phyloP scores from a whole-genome alignment of 768 basidiomycete species.

The Boletales sp. region DNA sequence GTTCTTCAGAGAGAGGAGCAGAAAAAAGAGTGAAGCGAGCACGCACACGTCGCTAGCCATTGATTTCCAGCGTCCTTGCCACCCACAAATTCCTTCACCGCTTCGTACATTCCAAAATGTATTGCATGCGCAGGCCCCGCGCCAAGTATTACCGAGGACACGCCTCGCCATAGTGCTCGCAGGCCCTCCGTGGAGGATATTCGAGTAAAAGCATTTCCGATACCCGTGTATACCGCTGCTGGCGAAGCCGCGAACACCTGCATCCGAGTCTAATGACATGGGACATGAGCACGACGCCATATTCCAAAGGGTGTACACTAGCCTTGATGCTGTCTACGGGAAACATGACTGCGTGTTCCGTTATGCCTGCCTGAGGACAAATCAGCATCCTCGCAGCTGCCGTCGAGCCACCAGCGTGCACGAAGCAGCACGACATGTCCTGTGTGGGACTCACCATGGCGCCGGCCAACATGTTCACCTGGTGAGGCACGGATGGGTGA shows the following conservation, averaged over 20 bases:
- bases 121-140: slow-evolving; percentile 98
- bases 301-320: slow-evolving; percentile 24
- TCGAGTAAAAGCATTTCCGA: slow-evolving; percentile 86
- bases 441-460: slow-evolving; percentile 66
- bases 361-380: slow-evolving; percentile 84
- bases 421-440: not conserved
- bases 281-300: slow-evolving; percentile 1
- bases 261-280: slow-evolving; percentile 82
- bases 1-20: not conserved
- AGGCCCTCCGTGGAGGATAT: slow-evolving; percentile 95
- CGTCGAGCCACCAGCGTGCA: not conserved
- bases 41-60: slow-evolving; percentile 85
- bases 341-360: slow-evolving; percentile 98
- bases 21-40: not conserved
- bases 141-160: slow-evolving; percentile 91
- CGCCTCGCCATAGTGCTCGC: slow-evolving; percentile 90
- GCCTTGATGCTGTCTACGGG: slow-evolving; percentile 99
- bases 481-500: slow-evolving; percentile 12
- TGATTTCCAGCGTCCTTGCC: slow-evolving; percentile 77
- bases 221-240: slow-evolving; percentile 81
- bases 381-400: slow-evolving; percentile 12
- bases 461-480: slow-evolving; percentile 98
- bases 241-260: slow-evolving; percentile 91
- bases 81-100: slow-evolving; percentile 88
- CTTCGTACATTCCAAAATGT: slow-evolving; percentile 95